These are phyloP conservation scores for Hyaloscypha hepaticicola DNA, from an alignment of 495 filamentous ascomycete species.

Conservation along the genomic window DNA sequence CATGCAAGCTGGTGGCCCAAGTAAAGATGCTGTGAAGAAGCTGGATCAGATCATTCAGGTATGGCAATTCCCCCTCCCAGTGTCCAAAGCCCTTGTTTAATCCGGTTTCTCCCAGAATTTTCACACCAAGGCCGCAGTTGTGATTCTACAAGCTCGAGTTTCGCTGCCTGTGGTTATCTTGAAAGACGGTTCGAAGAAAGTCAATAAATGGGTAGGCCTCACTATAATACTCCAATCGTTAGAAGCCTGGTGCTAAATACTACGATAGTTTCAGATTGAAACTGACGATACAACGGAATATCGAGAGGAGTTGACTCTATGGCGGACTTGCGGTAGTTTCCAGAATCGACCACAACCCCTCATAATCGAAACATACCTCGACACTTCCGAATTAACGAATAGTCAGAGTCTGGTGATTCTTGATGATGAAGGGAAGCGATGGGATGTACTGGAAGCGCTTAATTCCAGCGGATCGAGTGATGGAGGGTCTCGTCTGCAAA, in stretches of 20 bases:
- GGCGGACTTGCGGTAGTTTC: conserved; percentile 73
- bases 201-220: conserved; percentile 92
- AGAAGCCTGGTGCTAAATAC: conserved; percentile 4
- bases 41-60: conserved; percentile 91
- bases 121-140: conserved; percentile 81
- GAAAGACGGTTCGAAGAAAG: conserved; percentile 59
- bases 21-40: conserved; percentile 66
- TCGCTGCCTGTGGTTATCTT: conserved; percentile 59
- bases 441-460: conserved; percentile 86
- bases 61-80: conserved; percentile 14
- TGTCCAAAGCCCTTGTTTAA: not conserved
- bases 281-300: conserved; percentile 88
- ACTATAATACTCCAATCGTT: not conserved
- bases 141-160: conserved; percentile 78
- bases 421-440: conserved; percentile 85
- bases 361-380: conserved; percentile 87
- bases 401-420: conserved; percentile 85
- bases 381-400: conserved; percentile 73
- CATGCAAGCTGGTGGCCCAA: conserved; percentile 46
- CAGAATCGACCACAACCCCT: conserved; percentile 80
- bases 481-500: conserved; percentile 44
- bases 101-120: conserved; percentile 63
- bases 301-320: conserved; percentile 72
- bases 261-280: conserved; percentile 82
- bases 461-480: conserved; percentile 59